Conservation (phyloP, 495 filamentous ascomycete species). For the Schizothecium vesticola region DNA sequence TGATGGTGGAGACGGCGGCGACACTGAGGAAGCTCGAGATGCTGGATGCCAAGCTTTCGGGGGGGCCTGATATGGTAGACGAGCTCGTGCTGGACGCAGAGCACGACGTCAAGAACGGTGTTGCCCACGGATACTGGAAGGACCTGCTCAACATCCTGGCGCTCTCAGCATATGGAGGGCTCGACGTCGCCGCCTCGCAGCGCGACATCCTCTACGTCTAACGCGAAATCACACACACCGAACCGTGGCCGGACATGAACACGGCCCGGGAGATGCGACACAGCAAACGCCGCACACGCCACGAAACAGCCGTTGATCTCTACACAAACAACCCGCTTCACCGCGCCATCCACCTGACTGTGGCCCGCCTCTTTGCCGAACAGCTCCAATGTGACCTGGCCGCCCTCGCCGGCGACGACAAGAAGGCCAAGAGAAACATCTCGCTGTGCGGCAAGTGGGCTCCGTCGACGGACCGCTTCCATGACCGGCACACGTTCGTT, state of each 20-base stretch:
- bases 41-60: constrained; percentile 18
- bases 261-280: constrained; percentile 3
- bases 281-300: constrained; percentile 14
- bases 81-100: neutral
- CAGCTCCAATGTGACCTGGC: constrained; percentile 40
- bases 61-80: neutral
- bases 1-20: constrained; percentile 17
- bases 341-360: constrained; percentile 36
- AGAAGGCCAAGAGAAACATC: constrained; percentile 29
- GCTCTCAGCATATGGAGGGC: constrained; percentile 33
- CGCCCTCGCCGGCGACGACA: constrained; percentile 26
- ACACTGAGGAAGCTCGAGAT: constrained; percentile 13
- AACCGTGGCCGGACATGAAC: constrained; percentile 4
- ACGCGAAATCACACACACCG: neutral
- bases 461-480: constrained; percentile 38
- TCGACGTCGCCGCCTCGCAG: constrained; percentile 27
- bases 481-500: constrained; percentile 47
- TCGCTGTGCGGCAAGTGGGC: constrained; percentile 50
- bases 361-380: constrained; percentile 44
- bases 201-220: constrained; percentile 29
- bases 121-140: constrained; percentile 48
- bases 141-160: constrained; percentile 45
- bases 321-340: constrained; percentile 33
- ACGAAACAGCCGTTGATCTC: constrained; percentile 26
- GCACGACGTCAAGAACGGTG: constrained; percentile 37